Evolutionary conservation across 257 asterid genomes (phyloP), one percentile per base, ranked within the genome.

Genomic region (Cordia subcordata): DNA sequence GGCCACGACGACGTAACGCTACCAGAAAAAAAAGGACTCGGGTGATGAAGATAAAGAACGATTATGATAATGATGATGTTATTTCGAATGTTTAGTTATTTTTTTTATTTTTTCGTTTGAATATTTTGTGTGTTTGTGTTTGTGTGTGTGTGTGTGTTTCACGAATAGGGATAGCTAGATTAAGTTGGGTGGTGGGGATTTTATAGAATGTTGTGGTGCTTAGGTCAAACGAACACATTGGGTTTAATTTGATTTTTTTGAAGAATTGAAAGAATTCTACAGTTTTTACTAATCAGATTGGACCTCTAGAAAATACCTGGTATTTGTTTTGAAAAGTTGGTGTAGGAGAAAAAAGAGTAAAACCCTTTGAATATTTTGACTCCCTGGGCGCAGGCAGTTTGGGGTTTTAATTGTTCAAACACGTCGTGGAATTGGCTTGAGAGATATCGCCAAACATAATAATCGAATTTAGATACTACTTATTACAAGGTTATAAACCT

Each of bases 371-470:
- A 82, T 60, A 37, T 35, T 42, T 78, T 77, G 75, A 81, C 86
- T 75, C 58, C 71, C 58, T n/a, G n/a, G 0, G n/a, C 57, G 56
- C 39, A 9, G 33, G 11, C 8, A 14, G 16, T n/a, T n/a, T 17
- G 32, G 40, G 62, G 19, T 75, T 69, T 49, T 75, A 70, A 76
- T 76, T 93, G 89, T 85, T 88, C 90, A 76, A 83, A 80, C 79
- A 85, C 84, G 87, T 42, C 10, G 4, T 11, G 47, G 35, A 42
- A 42, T 3, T 42, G 47, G 3, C 15, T 10, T 2, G 47, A 14
- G 44, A 12, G 44, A n/a, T n/a, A n/a, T n/a, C n/a, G n/a, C n/a
- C n/a, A n/a, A n/a, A n/a, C n/a, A 27, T 27, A 1, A 27, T 1
- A 27, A 27, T 27, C 35, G 3, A 27, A 27, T 27, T 27, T 27